Conservation (phyloP, 169 alveolate genomes). For the Pseudocohnilembus persalinus region DNA sequence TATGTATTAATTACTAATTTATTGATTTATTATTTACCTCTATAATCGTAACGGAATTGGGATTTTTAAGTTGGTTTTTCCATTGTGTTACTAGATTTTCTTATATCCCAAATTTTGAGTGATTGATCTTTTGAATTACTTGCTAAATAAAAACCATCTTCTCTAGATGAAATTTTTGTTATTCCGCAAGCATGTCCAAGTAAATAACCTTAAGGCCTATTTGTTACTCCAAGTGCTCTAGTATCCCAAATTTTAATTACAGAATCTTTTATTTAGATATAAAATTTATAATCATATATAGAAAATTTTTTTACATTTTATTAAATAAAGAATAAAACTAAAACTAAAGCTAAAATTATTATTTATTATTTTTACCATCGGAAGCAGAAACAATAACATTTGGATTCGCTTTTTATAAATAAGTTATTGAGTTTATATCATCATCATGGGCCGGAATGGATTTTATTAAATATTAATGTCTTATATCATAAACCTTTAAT, state of each 20-base stretch:
- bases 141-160: conserved; percentile 52
- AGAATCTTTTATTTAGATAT: background rate
- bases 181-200: conserved; percentile 54
- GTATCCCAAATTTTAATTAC: conserved; percentile 34
- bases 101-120: conserved; percentile 56
- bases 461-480: background rate
- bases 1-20: background rate
- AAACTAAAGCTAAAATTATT: too few relatives aligned
- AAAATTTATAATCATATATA: too few relatives aligned
- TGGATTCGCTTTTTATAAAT: conserved; percentile 12
- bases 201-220: conserved; percentile 40
- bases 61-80: background rate
- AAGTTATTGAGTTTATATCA: conserved; percentile 47
- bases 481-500: background rate
- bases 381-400: conserved; percentile 44
- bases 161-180: conserved; percentile 44
- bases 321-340: background rate
- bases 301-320: too few relatives aligned
- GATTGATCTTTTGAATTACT: conserved; percentile 53
- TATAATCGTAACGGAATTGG: conserved; percentile 1
- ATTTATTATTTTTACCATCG: conserved; percentile 54
- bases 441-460: conserved; percentile 36
- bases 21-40: background rate
- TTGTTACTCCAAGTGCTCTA: conserved; percentile 26
- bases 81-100: conserved; percentile 4